Evolutionary conservation across 768 basidiomycete species (phyloP).

Genomic region (Suillus sp.): DNA sequence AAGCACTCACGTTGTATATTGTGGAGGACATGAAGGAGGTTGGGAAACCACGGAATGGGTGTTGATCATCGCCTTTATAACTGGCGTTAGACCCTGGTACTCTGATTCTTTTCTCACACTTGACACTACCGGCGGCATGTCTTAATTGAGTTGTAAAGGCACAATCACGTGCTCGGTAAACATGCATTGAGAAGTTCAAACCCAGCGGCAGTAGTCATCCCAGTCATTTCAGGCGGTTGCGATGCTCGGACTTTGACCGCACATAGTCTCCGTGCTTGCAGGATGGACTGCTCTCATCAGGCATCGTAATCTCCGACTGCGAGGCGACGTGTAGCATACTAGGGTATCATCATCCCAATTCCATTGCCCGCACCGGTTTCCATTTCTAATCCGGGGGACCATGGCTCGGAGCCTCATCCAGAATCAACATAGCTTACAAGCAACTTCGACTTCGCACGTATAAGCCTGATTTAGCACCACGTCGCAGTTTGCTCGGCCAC

Average conservation of each 20-base stretch:
- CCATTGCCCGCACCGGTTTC: slow-evolving; percentile 1
- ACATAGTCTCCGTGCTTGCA: slow-evolving; percentile 3
- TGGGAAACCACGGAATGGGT: slow-evolving; percentile 39
- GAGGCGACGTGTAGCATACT: not conserved
- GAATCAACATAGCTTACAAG: not conserved
- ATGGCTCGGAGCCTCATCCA: not conserved
- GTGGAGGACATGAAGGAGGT: slow-evolving; percentile 40
- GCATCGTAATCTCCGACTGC: slow-evolving; percentile 4
- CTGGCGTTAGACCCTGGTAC: slow-evolving; percentile 37
- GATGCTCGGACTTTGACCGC: not conserved
- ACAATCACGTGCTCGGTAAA: slow-evolving; percentile 32
- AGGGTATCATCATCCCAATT: slow-evolving; percentile 6
- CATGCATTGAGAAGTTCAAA: slow-evolving; percentile 21
- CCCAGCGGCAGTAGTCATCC: slow-evolving; percentile 24
- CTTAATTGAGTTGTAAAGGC: slow-evolving; percentile 28
- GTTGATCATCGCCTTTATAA: slow-evolving; percentile 45
- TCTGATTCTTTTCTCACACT: slow-evolving; percentile 37
- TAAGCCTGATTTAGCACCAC: slow-evolving; percentile 7
- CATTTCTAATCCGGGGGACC: slow-evolving; percentile 1
- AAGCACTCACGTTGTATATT: slow-evolving; percentile 39
- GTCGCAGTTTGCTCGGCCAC: slow-evolving; percentile 18
- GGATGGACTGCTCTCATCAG: slow-evolving; percentile 4
- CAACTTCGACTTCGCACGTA: slow-evolving; percentile 15
- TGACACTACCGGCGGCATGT: slow-evolving; percentile 38
- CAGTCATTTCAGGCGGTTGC: slow-evolving; percentile 1